phyloP scores from a whole-genome alignment of 2,329 filamentous ascomycete species.

The Penicillium sp. region DNA sequence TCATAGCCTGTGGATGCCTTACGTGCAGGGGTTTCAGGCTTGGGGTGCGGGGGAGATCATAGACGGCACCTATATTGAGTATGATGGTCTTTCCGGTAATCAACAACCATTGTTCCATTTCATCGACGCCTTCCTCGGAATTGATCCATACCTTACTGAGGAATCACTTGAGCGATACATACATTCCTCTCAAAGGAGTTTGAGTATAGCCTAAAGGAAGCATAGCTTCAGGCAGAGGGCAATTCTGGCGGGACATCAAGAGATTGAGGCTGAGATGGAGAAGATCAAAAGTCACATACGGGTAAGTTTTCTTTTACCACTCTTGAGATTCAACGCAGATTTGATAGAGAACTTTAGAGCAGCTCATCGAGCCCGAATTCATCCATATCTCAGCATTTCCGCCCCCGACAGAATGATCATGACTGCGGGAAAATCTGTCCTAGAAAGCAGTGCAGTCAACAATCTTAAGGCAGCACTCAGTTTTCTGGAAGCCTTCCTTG shows the following conservation, averaged over 20 bases:
- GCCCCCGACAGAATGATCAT: background rate
- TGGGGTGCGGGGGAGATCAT: no score
- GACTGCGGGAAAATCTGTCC: background rate
- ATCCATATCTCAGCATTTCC: background rate
- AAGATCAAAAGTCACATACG: background rate
- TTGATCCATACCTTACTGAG: background rate
- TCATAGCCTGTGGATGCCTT: no score
- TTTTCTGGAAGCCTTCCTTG: background rate
- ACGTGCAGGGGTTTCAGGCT: no score
- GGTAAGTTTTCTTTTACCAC: background rate
- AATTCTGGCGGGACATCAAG: background rate
- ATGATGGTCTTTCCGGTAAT: background rate
- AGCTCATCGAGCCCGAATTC: background rate
- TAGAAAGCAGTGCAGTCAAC: background rate
- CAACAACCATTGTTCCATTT: background rate
- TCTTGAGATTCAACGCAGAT: background rate
- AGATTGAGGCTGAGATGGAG: background rate
- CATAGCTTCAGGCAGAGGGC: background rate
- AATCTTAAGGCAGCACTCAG: background rate
- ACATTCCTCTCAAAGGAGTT: background rate
- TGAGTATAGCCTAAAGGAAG: background rate
- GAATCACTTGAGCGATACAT: background rate
- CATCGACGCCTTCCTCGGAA: background rate
- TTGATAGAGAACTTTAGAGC: background rate
- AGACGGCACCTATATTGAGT: background rate